These are phyloP conservation scores for Hypericum androsaemum DNA, from an alignment of 345 rosid genomes.

Conservation along the genomic window DNA sequence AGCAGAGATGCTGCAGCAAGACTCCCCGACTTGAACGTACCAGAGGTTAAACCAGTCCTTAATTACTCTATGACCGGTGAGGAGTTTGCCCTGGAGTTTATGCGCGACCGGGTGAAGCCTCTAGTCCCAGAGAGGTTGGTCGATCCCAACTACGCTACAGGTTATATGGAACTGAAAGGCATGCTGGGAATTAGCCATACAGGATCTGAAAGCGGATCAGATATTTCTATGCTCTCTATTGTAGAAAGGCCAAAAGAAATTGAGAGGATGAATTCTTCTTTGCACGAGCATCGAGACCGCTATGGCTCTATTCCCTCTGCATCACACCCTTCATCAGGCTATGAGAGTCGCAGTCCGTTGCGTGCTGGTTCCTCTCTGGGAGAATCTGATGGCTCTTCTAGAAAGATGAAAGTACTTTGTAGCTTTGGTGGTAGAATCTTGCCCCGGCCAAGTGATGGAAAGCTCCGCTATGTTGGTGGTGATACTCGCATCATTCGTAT, in stretches of 20 bases:
- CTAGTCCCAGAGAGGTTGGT: constrained; percentile 24
- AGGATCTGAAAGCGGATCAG: constrained; percentile 59
- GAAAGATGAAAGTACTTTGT: constrained; percentile 66
- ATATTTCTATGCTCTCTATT: constrained; percentile 33
- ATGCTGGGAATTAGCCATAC: constrained; percentile 50
- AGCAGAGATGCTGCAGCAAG: constrained; percentile 27
- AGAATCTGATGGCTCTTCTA: constrained; percentile 34
- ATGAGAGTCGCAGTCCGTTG: constrained; percentile 27
- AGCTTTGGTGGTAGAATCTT: constrained; percentile 83
- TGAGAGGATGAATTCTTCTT: constrained; percentile 35
- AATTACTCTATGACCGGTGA: constrained; percentile 86
- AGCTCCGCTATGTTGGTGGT: constrained; percentile 89
- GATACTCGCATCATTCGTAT: constrained; percentile 60
- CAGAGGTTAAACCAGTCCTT: constrained; percentile 60
- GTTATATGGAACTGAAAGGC: constrained; percentile 59
- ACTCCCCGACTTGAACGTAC: constrained; percentile 25
- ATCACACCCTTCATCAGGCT: constrained; percentile 30
- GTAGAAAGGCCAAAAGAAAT: constrained; percentile 35
- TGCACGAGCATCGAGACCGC: constrained; percentile 35
- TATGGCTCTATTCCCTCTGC: constrained; percentile 40
- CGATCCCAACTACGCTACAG: constrained; percentile 38
- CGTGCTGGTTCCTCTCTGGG: constrained; percentile 30
- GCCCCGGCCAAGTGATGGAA: constrained; percentile 86
- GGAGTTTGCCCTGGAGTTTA: constrained; percentile 83
- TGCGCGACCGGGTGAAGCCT: constrained; percentile 67